These are phyloP conservation scores for Backusella parvicylindrica DNA, from an alignment of 192 early-diverging fungal species.

Conservation along the genomic window DNA sequence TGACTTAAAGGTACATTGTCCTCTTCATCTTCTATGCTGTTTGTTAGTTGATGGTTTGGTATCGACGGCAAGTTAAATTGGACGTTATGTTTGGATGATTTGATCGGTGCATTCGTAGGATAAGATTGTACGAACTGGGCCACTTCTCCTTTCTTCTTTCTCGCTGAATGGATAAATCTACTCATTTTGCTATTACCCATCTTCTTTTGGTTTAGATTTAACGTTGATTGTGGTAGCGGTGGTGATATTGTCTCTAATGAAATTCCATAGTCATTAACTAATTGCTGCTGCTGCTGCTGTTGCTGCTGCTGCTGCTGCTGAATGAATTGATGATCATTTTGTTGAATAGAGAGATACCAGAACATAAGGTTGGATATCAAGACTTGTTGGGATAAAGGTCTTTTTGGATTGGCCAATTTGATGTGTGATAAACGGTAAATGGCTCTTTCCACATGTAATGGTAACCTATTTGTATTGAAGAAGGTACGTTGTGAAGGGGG, in stretches of 20 bases:
- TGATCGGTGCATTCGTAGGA: background rate
- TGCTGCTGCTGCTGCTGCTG: background rate
- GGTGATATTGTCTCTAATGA: background rate
- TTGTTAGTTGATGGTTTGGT: background rate
- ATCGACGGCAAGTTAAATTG: background rate
- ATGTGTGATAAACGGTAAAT: constrained; percentile 75
- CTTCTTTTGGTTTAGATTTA: background rate
- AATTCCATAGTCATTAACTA: background rate
- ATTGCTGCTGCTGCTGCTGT: background rate
- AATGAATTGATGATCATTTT: background rate
- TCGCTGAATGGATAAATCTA: background rate
- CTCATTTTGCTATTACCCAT: background rate
- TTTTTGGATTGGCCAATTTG: constrained; percentile 67
- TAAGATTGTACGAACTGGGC: background rate
- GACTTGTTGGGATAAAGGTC: constrained; percentile 72
- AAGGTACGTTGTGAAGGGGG: constrained; percentile 4
- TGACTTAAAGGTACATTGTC: constrained; percentile 19
- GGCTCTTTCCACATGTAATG: constrained; percentile 71
- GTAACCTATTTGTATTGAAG: constrained; percentile 44
- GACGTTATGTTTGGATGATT: background rate
- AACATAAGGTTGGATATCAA: constrained; percentile 81
- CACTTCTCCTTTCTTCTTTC: background rate
- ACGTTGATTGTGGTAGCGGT: background rate
- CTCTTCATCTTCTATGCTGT: background rate
- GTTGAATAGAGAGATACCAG: constrained; percentile 73